Evolutionary conservation across 805 yeast genomes (phyloP).

Genomic region (Saturnispora dispora): DNA sequence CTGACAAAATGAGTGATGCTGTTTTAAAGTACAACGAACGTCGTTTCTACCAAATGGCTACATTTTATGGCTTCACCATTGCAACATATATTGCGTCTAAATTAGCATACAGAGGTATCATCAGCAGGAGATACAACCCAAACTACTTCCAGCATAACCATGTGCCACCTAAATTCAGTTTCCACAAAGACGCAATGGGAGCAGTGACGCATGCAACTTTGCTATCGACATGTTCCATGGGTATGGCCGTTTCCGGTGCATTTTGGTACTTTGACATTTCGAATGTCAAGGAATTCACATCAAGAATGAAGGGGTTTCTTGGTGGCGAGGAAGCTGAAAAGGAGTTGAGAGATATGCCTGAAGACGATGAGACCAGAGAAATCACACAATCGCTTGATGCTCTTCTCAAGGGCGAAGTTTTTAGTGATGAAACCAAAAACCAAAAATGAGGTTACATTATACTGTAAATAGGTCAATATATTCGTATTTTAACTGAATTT

Average conservation of each 20-base stretch:
- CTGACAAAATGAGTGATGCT: constrained; percentile 22
- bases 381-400: constrained; percentile 37
- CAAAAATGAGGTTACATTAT: neutral
- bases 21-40: constrained; percentile 48
- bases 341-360: constrained; percentile 35
- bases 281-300: constrained; percentile 59
- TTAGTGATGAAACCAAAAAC: constrained; percentile 2
- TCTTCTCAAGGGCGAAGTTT: constrained; percentile 10
- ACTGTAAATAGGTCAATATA: neutral
- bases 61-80: constrained; percentile 65
- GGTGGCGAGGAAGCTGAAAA: constrained; percentile 61
- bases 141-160: constrained; percentile 76
- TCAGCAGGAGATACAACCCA: constrained; percentile 66
- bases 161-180: constrained; percentile 73
- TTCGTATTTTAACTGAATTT: neutral
- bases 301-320: constrained; percentile 49
- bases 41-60: constrained; percentile 60
- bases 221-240: constrained; percentile 60
- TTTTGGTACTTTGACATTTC: constrained; percentile 78
- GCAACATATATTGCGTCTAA: constrained; percentile 64
- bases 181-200: constrained; percentile 72
- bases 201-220: constrained; percentile 79
- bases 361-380: constrained; percentile 51
- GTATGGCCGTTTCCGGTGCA: constrained; percentile 64
- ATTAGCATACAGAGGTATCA: constrained; percentile 65